Evolutionary conservation across 768 basidiomycete genomes (phyloP).

Genomic region (Pisolithus albus): DNA sequence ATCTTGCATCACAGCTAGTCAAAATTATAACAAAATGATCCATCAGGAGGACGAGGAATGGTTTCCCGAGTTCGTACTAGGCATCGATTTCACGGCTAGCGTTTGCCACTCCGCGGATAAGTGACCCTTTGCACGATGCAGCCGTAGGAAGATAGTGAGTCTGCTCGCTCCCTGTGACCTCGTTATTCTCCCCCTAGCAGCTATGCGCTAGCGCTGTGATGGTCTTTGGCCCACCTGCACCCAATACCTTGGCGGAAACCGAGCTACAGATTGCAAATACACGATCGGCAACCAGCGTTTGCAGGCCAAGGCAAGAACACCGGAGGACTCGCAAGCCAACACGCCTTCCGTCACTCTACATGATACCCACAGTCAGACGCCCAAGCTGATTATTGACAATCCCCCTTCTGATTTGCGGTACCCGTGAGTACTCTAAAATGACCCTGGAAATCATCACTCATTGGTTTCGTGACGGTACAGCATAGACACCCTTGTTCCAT

Average conservation of each 20-base stretch:
- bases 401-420: too few species aligned
- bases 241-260: conserved; percentile 52
- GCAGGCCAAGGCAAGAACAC: conserved; percentile 48
- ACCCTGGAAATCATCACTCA: background rate
- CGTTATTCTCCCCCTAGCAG: background rate
- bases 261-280: conserved; percentile 67
- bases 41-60: too few species aligned
- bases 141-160: conserved; percentile 45
- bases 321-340: conserved; percentile 45
- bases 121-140: conserved; percentile 11
- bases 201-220: conserved; percentile 53
- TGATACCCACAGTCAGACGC: conserved; percentile 36
- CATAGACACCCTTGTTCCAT: conserved; percentile 40
- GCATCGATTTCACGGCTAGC: conserved; percentile 6
- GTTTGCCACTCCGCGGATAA: background rate
- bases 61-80: too few species aligned
- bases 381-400: background rate
- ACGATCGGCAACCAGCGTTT: conserved; percentile 53
- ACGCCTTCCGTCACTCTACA: conserved; percentile 44
- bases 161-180: too few species aligned
- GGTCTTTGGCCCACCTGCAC: conserved; percentile 57
- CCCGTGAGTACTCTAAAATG: background rate
- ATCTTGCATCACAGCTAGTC: too few species aligned
- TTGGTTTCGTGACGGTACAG: conserved; percentile 5
- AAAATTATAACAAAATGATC: too few species aligned